phyloP scores from a whole-genome alignment of 805 yeast genomes.

The Candida namnaoensis region DNA sequence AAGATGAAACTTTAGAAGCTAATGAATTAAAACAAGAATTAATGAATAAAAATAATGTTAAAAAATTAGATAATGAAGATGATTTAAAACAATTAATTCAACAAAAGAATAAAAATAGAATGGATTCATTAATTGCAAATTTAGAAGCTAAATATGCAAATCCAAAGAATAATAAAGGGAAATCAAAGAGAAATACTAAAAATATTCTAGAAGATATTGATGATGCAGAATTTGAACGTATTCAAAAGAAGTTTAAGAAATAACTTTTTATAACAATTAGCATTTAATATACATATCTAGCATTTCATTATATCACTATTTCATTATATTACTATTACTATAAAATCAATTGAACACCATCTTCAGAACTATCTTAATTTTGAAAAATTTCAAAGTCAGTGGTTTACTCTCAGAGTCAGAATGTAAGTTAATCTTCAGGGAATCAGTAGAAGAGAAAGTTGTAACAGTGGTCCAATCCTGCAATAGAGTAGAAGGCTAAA shows the following conservation, averaged over 20 bases:
- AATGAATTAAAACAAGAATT: constrained; percentile 33
- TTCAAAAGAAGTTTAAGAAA: constrained; percentile 30
- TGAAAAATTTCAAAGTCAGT: too few relatives aligned
- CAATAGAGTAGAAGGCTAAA: too few relatives aligned
- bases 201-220: constrained; percentile 31
- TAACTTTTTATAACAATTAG: constrained; percentile 3
- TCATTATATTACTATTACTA: too few relatives aligned
- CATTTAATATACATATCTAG: too few relatives aligned
- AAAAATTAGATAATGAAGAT: constrained; percentile 22
- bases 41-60: constrained; percentile 20
- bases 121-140: constrained; percentile 36
- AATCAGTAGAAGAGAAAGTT: too few relatives aligned
- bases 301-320: too few relatives aligned
- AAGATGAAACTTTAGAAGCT: constrained; percentile 61
- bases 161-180: constrained; percentile 23
- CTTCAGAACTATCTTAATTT: too few relatives aligned
- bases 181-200: constrained; percentile 1
- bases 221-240: constrained; percentile 42
- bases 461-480: too few relatives aligned
- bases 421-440: too few relatives aligned
- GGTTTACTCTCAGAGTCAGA: too few relatives aligned
- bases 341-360: too few relatives aligned
- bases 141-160: constrained; percentile 43
- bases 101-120: constrained; percentile 30
- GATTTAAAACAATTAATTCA: constrained; percentile 43